Evolutionary conservation across 495 filamentous ascomycete genomes (phyloP).

Genomic region (Annulohypoxylon nitens): DNA sequence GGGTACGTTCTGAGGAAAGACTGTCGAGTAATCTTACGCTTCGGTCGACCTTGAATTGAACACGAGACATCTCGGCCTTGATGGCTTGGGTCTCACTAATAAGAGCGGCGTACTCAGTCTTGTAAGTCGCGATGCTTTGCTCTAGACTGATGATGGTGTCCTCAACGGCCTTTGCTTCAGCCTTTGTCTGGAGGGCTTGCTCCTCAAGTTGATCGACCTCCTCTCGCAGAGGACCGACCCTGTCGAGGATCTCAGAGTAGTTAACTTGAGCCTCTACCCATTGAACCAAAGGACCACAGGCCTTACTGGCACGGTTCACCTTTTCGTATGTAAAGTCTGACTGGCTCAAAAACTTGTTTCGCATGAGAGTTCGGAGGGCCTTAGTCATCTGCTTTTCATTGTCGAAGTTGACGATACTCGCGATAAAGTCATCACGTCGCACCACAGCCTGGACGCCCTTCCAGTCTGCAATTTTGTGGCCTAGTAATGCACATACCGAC

Average conservation of each 20-base stretch:
- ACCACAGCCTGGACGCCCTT: slow-evolving; percentile 89
- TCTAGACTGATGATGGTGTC: slow-evolving; percentile 87
- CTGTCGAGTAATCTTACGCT: slow-evolving; percentile 95
- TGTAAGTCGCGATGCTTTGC: slow-evolving; percentile 94
- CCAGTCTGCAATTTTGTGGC: slow-evolving; percentile 91
- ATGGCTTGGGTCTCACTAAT: slow-evolving; percentile 98
- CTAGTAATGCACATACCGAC: slow-evolving; percentile 92
- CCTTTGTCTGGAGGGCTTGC: slow-evolving; percentile 90
- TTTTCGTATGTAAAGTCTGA: slow-evolving; percentile 95
- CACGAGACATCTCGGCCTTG: slow-evolving; percentile 94
- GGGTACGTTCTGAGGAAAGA: slow-evolving; percentile 88
- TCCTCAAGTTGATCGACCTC: slow-evolving; percentile 91
- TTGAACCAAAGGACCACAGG: slow-evolving; percentile 95
- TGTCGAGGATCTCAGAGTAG: slow-evolving; percentile 95
- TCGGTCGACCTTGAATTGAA: slow-evolving; percentile 97
- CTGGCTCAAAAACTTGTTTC: slow-evolving; percentile 89
- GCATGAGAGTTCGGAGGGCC: slow-evolving; percentile 84
- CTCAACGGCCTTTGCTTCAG: slow-evolving; percentile 91
- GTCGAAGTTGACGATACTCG: slow-evolving; percentile 96
- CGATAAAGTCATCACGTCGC: slow-evolving; percentile 94
- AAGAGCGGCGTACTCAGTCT: slow-evolving; percentile 93
- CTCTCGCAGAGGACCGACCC: slow-evolving; percentile 91
- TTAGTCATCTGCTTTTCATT: slow-evolving; percentile 96
- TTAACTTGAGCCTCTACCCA: slow-evolving; percentile 98
- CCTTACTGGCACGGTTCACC: slow-evolving; percentile 94